A percentile compares a stretch with the other conserved stretches of the same genome.
These are phyloP conservation scores for Athelia psychrophila DNA, from an alignment of 1,284 basidiomycete genomes.

Conservation along the genomic window DNA sequence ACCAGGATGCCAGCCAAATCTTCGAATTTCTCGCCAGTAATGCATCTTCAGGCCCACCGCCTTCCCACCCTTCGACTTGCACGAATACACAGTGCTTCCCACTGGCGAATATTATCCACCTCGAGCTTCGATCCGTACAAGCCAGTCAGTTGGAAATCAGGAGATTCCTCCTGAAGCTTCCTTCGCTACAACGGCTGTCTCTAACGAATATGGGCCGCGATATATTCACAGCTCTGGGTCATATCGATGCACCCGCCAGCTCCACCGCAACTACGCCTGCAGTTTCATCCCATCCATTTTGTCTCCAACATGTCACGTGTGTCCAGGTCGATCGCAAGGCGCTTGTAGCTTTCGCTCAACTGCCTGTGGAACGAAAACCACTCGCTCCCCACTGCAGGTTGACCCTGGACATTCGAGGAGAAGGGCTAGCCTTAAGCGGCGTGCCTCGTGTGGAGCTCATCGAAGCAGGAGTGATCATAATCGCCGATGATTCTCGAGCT, in stretches of 20 bases:
- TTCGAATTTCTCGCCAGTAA: slow-evolving; percentile 22
- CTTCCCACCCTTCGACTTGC: background rate
- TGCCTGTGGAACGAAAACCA: too few relatives aligned
- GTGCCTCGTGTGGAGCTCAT: too few relatives aligned
- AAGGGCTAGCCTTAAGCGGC: too few relatives aligned
- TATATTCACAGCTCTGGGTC: background rate
- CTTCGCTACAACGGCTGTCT: background rate
- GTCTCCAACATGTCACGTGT: too few relatives aligned
- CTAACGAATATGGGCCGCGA: background rate
- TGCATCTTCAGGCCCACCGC: slow-evolving; percentile 2
- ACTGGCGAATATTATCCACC: background rate
- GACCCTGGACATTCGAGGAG: too few relatives aligned
- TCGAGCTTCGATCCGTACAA: background rate
- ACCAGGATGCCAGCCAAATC: slow-evolving; percentile 28
- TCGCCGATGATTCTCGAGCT: too few relatives aligned
- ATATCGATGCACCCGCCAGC: background rate
- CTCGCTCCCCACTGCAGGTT: too few relatives aligned
- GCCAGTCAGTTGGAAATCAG: background rate
- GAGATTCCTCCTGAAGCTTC: background rate
- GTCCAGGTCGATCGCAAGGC: too few relatives aligned
- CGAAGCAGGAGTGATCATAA: too few relatives aligned
- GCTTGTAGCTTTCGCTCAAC: too few relatives aligned
- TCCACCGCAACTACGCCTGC: too few relatives aligned
- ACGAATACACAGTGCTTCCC: background rate
- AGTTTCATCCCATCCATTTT: too few relatives aligned